Conservation (phyloP, 306 rosid genomes). For the Sechiopsis laciniata region DNA sequence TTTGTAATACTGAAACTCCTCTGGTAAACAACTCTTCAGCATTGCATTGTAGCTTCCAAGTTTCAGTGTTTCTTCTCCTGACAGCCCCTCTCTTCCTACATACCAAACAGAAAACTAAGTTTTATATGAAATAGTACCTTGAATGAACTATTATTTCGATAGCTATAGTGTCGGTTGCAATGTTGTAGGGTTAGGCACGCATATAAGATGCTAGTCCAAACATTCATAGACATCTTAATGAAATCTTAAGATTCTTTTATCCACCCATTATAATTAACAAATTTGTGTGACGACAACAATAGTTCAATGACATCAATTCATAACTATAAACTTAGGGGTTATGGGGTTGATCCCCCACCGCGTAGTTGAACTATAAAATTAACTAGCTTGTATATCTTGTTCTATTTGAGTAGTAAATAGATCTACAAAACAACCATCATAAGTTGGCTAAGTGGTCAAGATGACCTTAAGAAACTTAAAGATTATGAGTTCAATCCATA, state of each 20-base stretch:
- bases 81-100: conserved; percentile 54
- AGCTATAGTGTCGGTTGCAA: no score
- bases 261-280: not conserved
- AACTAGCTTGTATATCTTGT: not conserved
- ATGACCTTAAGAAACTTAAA: no score
- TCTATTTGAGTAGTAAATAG: not conserved
- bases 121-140: not conserved
- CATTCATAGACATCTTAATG: not conserved
- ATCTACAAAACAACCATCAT: no score
- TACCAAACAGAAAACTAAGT: not conserved
- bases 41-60: conserved; percentile 63
- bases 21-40: conserved; percentile 51
- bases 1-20: conserved; percentile 46
- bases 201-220: not conserved
- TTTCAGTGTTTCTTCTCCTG: conserved; percentile 53
- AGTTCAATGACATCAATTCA: no score
- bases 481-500: no score
- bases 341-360: no score
- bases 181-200: no score
- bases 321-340: no score
- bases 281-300: not conserved
- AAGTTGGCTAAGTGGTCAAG: no score
- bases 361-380: no score
- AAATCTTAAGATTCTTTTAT: not conserved
- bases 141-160: not conserved